Evolutionary conservation across 305 asterid genomes (phyloP), one percentile per base, ranked within the genome.

Genomic region (Fraxinus baroniana): DNA sequence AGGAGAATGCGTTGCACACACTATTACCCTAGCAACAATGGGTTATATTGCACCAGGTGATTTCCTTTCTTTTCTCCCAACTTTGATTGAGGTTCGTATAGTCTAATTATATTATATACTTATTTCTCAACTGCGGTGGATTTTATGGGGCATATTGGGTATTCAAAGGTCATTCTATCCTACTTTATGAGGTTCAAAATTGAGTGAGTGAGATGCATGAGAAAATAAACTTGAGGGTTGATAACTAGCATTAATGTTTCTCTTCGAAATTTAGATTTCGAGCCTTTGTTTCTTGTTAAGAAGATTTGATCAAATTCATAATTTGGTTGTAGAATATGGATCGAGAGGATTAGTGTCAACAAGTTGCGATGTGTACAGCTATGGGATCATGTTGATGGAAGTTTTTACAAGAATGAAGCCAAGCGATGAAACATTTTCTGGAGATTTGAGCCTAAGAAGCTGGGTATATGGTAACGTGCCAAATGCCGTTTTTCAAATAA

Each of bases 31-130:
- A 1, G 76, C 86, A 10, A 87, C 85, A 26, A 15, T 87, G 3
- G 87, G 87, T 24, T 84, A 86, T 52, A 78, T 83, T 6, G 89
- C 86, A 74, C 88, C 85, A 78, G 88, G 86, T 80, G 73, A 68
- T 22, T 5, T 12, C 15, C 32, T 55, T 3, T 7, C 64, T 8
- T 76, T 75, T 41, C 44, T 37, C 8, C 28, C 20, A 36, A 3
- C 2, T 49, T 74, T 80, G 28, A 17, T 68, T 33, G 2, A 52
- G 7, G 22, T 52, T 52, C 2, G 6, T 46, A 15, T 13, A 13
- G 18, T 46, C 18, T 46, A 46, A 46, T 13, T 46, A 13, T 3
- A 46, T 46, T 13, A 15, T 46, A 3, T 12, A 13, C 18, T 46
- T 12, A 46, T 12, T 13, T 15, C 3, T 44, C 57, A 5, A 13